Percentiles rank a stretch among this genome's conserved stretches.
These are phyloP conservation scores for Zygoascus biomembranicola DNA, from an alignment of 805 yeast species.

Conservation along the genomic window DNA sequence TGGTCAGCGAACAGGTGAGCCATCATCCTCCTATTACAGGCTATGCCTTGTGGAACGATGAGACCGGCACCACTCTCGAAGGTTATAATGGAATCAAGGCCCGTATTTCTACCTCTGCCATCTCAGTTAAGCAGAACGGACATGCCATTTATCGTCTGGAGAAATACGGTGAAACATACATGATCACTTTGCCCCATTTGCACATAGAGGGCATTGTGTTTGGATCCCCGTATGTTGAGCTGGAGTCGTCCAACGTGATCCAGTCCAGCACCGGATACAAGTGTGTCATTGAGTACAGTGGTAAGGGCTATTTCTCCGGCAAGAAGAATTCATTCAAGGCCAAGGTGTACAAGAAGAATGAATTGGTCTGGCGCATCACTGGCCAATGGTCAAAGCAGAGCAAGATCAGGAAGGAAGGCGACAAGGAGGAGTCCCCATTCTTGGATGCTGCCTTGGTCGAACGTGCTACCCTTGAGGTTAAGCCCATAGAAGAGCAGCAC, in stretches of 20 bases:
- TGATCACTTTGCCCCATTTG: conserved; percentile 85
- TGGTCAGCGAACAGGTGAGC: conserved; percentile 86
- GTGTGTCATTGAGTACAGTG: conserved; percentile 70
- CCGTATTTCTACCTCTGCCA: conserved; percentile 65
- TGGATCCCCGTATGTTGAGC: conserved; percentile 90
- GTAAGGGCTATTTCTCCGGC: conserved; percentile 93
- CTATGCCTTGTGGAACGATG: conserved; percentile 69
- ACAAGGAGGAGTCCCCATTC: conserved; percentile 29
- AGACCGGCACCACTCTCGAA: conserved; percentile 58
- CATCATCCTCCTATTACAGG: conserved; percentile 99
- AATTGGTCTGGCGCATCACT: conserved; percentile 53
- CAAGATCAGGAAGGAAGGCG: conserved; percentile 49
- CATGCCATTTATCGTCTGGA: conserved; percentile 58
- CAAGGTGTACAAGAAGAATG: conserved; percentile 43
- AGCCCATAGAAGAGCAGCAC: conserved; percentile 75
- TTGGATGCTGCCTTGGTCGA: conserved; percentile 29
- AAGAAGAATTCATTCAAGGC: conserved; percentile 92
- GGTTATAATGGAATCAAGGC: conserved; percentile 91
- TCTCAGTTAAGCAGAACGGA: conserved; percentile 86
- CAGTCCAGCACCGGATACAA: conserved; percentile 73
- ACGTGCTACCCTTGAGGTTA: conserved; percentile 57
- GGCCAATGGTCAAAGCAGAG: conserved; percentile 93
- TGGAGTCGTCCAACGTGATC: conserved; percentile 81
- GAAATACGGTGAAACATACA: conserved; percentile 53
- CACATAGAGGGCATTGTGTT: conserved; percentile 90